Percentiles rank a stretch among this genome's conserved stretches.
Conservation (phyloP, 2,329 filamentous ascomycete genomes). For the Dichotomopilus funicola region DNA sequence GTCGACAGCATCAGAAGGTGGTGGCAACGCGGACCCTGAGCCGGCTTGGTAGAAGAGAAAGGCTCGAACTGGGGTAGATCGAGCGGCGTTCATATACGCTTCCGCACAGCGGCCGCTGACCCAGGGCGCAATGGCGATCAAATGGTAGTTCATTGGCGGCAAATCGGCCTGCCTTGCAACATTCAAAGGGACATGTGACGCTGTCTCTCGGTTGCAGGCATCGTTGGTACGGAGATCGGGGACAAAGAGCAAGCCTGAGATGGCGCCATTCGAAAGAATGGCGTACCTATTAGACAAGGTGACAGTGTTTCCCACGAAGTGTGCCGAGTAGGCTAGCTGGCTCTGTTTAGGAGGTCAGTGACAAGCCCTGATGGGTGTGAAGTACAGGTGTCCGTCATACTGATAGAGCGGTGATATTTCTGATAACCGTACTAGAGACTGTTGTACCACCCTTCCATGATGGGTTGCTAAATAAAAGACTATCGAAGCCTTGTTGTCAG, state of each 20-base stretch:
- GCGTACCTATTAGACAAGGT: slow-evolving; percentile 67
- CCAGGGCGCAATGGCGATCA: slow-evolving; percentile 85
- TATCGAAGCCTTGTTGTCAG: slow-evolving; percentile 24
- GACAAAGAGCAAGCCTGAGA: slow-evolving; percentile 79
- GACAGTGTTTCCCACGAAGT: slow-evolving; percentile 55
- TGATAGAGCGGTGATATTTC: slow-evolving; percentile 50
- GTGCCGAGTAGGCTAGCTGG: slow-evolving; percentile 47
- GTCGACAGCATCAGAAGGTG: slow-evolving; percentile 52
- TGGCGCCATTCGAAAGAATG: slow-evolving; percentile 50
- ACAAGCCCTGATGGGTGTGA: not conserved
- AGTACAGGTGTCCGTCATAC: slow-evolving; percentile 33
- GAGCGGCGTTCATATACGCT: slow-evolving; percentile 61
- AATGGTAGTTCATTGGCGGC: slow-evolving; percentile 59
- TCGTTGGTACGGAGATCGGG: slow-evolving; percentile 57
- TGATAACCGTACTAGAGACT: slow-evolving; percentile 47
- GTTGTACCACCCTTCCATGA: slow-evolving; percentile 45
- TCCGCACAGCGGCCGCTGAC: slow-evolving; percentile 65
- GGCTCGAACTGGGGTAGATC: slow-evolving; percentile 51
- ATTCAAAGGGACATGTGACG: slow-evolving; percentile 64
- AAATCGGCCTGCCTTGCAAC: slow-evolving; percentile 68
- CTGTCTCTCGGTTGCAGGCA: slow-evolving; percentile 57
- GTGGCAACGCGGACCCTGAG: slow-evolving; percentile 54
- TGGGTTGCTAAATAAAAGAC: slow-evolving; percentile 56
- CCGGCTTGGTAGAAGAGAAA: slow-evolving; percentile 59
- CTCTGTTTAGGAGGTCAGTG: slow-evolving; percentile 24